Evolutionary conservation across 106 monocot genomes (phyloP).

Genomic region (Hemerocallis citrina): DNA sequence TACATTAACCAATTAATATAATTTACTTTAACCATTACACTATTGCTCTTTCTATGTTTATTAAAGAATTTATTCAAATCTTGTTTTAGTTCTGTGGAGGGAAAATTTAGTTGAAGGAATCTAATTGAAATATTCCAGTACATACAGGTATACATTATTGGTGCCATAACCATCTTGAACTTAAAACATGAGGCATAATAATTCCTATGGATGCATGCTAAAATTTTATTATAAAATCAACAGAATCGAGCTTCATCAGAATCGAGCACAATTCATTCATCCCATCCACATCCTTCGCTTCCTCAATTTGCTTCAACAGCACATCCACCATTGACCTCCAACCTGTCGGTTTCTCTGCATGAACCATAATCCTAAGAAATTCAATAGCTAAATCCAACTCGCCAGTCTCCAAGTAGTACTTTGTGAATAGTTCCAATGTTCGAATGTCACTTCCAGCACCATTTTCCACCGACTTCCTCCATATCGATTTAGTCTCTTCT

Average conservation of each 20-base stretch:
- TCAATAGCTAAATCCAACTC: constrained; percentile 33
- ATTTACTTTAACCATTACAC: too few relatives aligned
- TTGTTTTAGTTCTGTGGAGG: too few relatives aligned
- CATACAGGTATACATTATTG: too few relatives aligned
- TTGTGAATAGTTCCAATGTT: constrained; percentile 36
- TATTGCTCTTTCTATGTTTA: too few relatives aligned
- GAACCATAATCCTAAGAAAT: constrained; percentile 14
- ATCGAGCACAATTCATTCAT: constrained; percentile 25
- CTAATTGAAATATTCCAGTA: too few relatives aligned
- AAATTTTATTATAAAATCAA: too few relatives aligned
- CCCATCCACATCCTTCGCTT: constrained; percentile 34
- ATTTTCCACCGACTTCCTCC: constrained; percentile 23
- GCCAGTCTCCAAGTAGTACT: constrained; percentile 30
- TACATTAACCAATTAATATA: too few relatives aligned
- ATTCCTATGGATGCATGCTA: too few relatives aligned
- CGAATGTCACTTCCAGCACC: constrained; percentile 14
- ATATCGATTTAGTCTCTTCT: constrained; percentile 26
- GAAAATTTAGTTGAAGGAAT: too few relatives aligned
- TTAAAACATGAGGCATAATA: too few relatives aligned
- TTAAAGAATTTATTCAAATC: too few relatives aligned
- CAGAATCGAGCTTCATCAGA: constrained; percentile 30
- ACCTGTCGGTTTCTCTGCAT: constrained; percentile 5
- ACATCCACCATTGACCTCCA: constrained; percentile 21
- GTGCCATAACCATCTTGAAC: too few relatives aligned
- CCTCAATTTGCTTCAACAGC: constrained; percentile 35